Base-by-base conservation (phyloP, 768 basidiomycete genomes). In the Lactarius deliciosus region DNA sequence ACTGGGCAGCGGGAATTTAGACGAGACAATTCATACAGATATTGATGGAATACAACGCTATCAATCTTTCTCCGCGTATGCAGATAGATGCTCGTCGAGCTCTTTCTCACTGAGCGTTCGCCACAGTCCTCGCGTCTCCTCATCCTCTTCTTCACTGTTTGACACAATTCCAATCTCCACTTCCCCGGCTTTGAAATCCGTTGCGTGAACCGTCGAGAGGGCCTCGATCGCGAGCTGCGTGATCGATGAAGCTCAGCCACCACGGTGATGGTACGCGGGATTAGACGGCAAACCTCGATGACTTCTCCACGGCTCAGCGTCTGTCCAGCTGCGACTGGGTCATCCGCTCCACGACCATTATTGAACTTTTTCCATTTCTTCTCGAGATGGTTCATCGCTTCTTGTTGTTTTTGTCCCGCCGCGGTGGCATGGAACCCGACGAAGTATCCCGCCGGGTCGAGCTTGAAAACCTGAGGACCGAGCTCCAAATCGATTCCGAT, bases 341-440 rank as follows among this genome's bases (percentile, higher is more conserved):
- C 90, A 59, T 94, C 90, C 0, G 88, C 91, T 25, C 92, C 92
- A 61, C 79, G 79, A 18, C 91, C 91, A 28, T 83, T 84, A 73
- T 92, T 89, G 36, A 94, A 81, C 76, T 94, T 94, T 82, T 98
- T 99, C 96, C 94, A 98, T 76, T 94, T 93, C 81, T 98, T 98
- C 81, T 99, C 97, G 54, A 99, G 82, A 74, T 94, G 91, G 76
- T 98, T 98, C 88, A 96, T 97, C 1, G 94, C 95, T 75, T 99
- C 97, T 74, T 97, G 96, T 73, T 98, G 97, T 73, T 99, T 98
- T 76, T 92, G 91, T 0, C 97, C 97, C 2, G 96, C 90, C 0
- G 96, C 88, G 2, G 96, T 96, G 10, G 97, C 97, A 72, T 98
- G 96, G 81, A 96, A 98, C 0, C 97, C 97, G 55, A 97, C 93